phyloP scores from a whole-genome alignment of 306 rosid genomes.

The Corylus avellana region DNA sequence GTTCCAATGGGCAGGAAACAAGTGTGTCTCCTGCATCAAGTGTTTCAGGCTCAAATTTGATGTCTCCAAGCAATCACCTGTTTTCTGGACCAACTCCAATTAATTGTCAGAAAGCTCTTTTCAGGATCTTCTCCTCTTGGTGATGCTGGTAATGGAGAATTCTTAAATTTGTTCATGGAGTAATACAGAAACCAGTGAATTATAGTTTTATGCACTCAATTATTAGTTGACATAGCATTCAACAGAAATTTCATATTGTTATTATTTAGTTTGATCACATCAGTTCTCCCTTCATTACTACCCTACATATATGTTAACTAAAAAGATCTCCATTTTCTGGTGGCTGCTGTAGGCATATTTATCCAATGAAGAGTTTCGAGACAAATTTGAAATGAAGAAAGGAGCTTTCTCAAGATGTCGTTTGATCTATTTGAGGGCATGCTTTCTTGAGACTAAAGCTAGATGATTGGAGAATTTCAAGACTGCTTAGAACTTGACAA shows the following conservation, averaged over 20 bases:
- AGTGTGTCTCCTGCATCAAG: too few relatives aligned
- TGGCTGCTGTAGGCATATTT: slow-evolving; percentile 67
- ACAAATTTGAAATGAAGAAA: slow-evolving; percentile 65
- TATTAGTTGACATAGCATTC: too few relatives aligned
- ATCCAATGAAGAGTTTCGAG: slow-evolving; percentile 73
- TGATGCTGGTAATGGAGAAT: slow-evolving; percentile 49
- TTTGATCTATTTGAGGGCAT: slow-evolving; percentile 63
- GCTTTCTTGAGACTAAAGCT: slow-evolving; percentile 18
- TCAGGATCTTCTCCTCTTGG: slow-evolving; percentile 51
- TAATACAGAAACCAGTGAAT: neutral
- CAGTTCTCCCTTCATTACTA: neutral
- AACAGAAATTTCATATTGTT: neutral
- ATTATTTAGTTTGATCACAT: slow-evolving; percentile 3
- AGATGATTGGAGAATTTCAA: neutral
- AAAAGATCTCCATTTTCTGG: slow-evolving; percentile 26
- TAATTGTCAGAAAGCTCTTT: slow-evolving; percentile 47
- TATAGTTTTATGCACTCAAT: neutral
- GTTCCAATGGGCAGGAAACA: too few relatives aligned
- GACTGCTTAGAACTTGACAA: too few relatives aligned
- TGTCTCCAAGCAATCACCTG: slow-evolving; percentile 34
- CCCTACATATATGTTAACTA: neutral
- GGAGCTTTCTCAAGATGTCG: slow-evolving; percentile 68
- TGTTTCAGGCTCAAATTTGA: slow-evolving; percentile 45
- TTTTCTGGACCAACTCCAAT: slow-evolving; percentile 40
- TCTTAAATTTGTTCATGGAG: slow-evolving; percentile 13